phyloP scores from a whole-genome alignment of 768 basidiomycete species.

The Suillus cothurnatus region DNA sequence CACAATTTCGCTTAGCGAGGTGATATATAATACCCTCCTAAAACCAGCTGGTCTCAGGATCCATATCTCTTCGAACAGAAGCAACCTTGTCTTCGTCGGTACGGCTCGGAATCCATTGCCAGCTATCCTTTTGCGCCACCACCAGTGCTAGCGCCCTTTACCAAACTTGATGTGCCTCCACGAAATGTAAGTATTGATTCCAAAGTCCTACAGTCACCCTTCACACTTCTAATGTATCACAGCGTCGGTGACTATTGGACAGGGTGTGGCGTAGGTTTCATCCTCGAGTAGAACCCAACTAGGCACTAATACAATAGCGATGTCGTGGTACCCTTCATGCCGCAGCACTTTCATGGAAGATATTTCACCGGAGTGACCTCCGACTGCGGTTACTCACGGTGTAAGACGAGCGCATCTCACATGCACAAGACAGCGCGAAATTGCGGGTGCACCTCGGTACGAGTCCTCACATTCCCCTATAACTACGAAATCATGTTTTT shows the following conservation, averaged over 20 bases:
- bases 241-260: constrained; percentile 40
- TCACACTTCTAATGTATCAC: constrained; percentile 6
- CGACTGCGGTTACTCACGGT: constrained; percentile 33
- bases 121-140: neutral
- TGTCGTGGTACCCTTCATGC: constrained; percentile 7
- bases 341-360: constrained; percentile 40
- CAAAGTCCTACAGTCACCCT: neutral
- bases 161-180: constrained; percentile 32
- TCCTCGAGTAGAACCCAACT: neutral
- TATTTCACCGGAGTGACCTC: constrained; percentile 36
- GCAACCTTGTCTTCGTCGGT: neutral
- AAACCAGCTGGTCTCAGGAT: neutral
- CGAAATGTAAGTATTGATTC: constrained; percentile 33
- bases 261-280: constrained; percentile 37
- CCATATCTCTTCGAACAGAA: neutral
- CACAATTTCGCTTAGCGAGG: constrained; percentile 18
- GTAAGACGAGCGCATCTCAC: constrained; percentile 37
- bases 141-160: neutral
- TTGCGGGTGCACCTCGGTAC: constrained; percentile 33
- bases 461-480: constrained; percentile 21
- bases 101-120: neutral
- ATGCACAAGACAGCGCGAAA: constrained; percentile 38
- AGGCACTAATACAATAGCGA: neutral
- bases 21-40: constrained; percentile 8
- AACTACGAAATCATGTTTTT: constrained; percentile 1